Evolutionary conservation across 345 rosid genomes (phyloP).

Genomic region (Eucalyptus albens): DNA sequence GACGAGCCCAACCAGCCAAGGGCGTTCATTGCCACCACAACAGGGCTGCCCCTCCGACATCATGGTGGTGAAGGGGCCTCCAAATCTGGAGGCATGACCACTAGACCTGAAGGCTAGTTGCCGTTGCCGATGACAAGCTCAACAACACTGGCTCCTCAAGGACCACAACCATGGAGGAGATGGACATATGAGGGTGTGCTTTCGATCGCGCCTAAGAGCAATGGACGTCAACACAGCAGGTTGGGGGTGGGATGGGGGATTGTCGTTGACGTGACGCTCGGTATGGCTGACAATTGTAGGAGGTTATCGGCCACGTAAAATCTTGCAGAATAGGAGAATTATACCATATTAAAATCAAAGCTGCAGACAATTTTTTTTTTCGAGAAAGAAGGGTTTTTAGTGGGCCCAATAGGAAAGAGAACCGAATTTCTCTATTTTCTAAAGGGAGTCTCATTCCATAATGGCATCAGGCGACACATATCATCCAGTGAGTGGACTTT

Average conservation of each 20-base stretch:
- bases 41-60: background rate
- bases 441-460: too few species aligned
- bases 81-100: background rate
- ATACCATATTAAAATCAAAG: accelerated
- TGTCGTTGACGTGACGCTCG: background rate
- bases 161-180: background rate
- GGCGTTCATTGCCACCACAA: background rate
- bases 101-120: background rate
- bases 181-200: background rate
- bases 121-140: background rate
- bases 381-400: accelerated
- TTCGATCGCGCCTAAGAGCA: background rate
- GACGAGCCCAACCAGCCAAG: too few species aligned
- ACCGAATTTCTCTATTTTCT: too few species aligned
- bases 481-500: too few species aligned
- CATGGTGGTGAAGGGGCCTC: background rate
- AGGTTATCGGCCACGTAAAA: too few species aligned
- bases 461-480: accelerated
- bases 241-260: background rate
- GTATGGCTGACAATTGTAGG: background rate
- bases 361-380: too few species aligned
- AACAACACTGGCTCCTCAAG: background rate
- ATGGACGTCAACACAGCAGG: background rate
- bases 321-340: accelerated
- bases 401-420: too few species aligned